phyloP scores from a whole-genome alignment of 1,284 basidiomycete genomes.

The Cystobasidium pallidum region DNA sequence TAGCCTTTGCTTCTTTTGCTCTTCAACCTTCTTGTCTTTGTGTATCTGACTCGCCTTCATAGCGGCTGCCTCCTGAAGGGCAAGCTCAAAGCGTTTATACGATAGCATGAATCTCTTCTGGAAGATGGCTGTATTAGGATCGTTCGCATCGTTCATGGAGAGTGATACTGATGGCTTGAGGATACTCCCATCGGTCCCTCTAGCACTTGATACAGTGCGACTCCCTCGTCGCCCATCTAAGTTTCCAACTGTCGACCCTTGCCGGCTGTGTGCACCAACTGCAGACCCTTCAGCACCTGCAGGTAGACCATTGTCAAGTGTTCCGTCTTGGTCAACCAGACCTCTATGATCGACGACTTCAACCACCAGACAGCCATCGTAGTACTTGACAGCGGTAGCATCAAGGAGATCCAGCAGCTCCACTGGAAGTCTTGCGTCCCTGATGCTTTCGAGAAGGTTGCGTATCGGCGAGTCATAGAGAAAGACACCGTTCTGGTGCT shows the following conservation, averaged over 20 bases:
- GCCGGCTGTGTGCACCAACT: slow-evolving; percentile 7
- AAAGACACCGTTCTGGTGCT: slow-evolving; percentile 47
- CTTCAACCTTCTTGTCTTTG: slow-evolving; percentile 6
- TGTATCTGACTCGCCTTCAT: slow-evolving; percentile 2
- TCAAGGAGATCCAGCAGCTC: slow-evolving; percentile 53
- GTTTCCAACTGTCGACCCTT: neutral
- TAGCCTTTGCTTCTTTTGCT: slow-evolving; percentile 1
- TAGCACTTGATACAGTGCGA: neutral
- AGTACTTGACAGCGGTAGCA: slow-evolving; percentile 50
- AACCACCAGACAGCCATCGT: slow-evolving; percentile 54
- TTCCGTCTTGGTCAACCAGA: slow-evolving; percentile 4
- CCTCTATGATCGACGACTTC: slow-evolving; percentile 53
- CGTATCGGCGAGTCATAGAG: slow-evolving; percentile 42
- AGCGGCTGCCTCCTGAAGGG: slow-evolving; percentile 10
- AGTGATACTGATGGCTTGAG: slow-evolving; percentile 17
- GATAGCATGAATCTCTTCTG: slow-evolving; percentile 21
- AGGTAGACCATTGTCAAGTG: slow-evolving; percentile 11
- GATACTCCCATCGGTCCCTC: slow-evolving; percentile 12
- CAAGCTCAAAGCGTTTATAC: slow-evolving; percentile 30
- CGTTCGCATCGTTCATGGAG: slow-evolving; percentile 18
- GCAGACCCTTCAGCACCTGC: slow-evolving; percentile 7
- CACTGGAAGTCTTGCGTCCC: slow-evolving; percentile 52
- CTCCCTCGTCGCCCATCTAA: slow-evolving; percentile 5
- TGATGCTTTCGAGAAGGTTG: slow-evolving; percentile 52
- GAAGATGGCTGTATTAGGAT: slow-evolving; percentile 14